Base-by-base conservation (phyloP, 2,329 filamentous ascomycete species). In the Penicillium sp. region DNA sequence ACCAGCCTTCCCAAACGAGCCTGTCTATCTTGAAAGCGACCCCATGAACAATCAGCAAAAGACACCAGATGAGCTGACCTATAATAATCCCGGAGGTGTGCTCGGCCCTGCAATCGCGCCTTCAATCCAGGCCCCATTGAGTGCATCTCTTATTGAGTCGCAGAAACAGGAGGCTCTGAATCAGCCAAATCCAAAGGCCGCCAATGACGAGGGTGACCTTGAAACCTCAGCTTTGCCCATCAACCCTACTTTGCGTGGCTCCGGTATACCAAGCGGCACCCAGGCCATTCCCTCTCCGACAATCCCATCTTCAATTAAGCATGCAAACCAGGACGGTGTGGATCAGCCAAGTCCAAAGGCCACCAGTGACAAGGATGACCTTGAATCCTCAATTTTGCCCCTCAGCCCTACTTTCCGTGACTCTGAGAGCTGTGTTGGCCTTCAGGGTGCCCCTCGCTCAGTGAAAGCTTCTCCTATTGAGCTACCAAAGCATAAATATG, bases 221-320 rank as follows among this genome's bases (percentile, higher is more conserved):
- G 28, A 14, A 51, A 28, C 40, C 17, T 55, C 53, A 4, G 22
- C 26, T 28, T 40, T 55, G 14, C 33, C 53, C 12, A 55, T 55
- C 19, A 55, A 51, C 28, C 53, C 53, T 47, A 47, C 42, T 17
- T 38, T 52, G 16, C 25, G 33, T 7, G 33, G 37, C 7, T 28
- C 14, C 8, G 2, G 3, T 6, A 38, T 41, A 46, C 17, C 41
- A 25, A 33, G 4, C n/a, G 10, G 14, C 10, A 17, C 25, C n/a
- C 25, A 5, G 11, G 10, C 7, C 10, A 36, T 25, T 1, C 7
- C n/a, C 43, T 35, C 14, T n/a, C 28, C 22, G 12, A 26, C 16
- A 35, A 5, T 3, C 3, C 25, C 37, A 10, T 42, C 36, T 17
- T 41, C 26, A 42, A 33, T 26, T 3, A 31, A 31, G 6, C 28